Conservation (phyloP, 176 grass and related monocot genomes). For the Zoysia japonica region DNA sequence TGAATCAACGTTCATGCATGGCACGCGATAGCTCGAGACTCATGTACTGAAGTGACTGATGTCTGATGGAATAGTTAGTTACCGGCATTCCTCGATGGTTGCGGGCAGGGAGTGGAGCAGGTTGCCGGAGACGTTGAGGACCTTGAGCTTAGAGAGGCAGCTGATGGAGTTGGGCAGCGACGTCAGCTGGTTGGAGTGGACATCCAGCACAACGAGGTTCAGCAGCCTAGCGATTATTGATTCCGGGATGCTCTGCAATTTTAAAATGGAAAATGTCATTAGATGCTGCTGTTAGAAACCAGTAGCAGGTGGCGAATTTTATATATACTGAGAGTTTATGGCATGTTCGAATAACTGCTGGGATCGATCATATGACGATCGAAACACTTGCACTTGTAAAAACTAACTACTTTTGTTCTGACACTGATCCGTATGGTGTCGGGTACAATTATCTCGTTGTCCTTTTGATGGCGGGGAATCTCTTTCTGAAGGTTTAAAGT, state of each 20-base stretch:
- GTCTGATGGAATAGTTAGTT: background rate
- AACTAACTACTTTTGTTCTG: background rate
- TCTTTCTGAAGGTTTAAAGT: background rate
- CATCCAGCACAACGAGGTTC: constrained; percentile 80
- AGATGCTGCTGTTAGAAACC: background rate
- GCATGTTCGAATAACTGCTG: background rate
- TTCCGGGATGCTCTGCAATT: constrained; percentile 80
- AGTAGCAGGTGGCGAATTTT: too few relatives aligned
- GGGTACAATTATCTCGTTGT: background rate
- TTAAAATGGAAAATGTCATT: background rate
- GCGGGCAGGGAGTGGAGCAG: constrained; percentile 66
- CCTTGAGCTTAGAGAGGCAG: constrained; percentile 92
- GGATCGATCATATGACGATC: background rate
- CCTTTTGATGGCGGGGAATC: background rate
- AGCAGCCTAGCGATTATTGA: constrained; percentile 87
- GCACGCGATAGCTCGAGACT: background rate
- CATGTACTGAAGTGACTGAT: background rate
- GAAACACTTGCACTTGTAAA: background rate
- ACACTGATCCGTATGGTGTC: background rate
- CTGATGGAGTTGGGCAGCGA: constrained; percentile 92
- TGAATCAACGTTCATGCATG: background rate
- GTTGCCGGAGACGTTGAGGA: constrained; percentile 95
- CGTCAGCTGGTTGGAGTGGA: constrained; percentile 91
- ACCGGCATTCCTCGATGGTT: constrained; percentile 96
- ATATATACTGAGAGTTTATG: background rate